Percentiles rank a stretch among this genome's conserved stretches.
These are phyloP conservation scores for Kazachstania sp. DNA, from an alignment of 1,139 yeast genomes.

Conservation along the genomic window DNA sequence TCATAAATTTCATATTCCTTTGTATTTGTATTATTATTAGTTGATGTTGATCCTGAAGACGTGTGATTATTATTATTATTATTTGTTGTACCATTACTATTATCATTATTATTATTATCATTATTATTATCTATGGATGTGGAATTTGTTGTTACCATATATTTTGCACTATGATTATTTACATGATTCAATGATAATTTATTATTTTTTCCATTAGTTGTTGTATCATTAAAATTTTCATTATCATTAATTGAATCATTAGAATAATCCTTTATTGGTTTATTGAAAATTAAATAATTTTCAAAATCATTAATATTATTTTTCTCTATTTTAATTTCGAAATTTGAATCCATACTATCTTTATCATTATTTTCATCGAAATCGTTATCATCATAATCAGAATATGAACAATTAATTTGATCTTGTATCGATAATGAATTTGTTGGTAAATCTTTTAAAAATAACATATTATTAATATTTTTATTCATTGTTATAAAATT, in stretches of 20 bases:
- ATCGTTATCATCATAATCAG: neutral
- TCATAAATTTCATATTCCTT: conserved; percentile 20
- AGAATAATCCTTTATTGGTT: conserved; percentile 3
- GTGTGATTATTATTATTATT: no score
- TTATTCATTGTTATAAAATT: conserved; percentile 12
- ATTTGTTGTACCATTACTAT: no score
- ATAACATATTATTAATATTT: conserved; percentile 2
- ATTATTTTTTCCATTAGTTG: neutral
- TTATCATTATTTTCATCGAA: neutral
- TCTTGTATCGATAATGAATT: neutral
- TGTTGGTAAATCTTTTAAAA: conserved; percentile 1
- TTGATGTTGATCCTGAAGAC: no score
- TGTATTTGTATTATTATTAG: conserved; percentile 1
- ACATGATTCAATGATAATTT: neutral
- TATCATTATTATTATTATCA: neutral
- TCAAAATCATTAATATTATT: neutral
- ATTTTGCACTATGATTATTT: conserved; percentile 2
- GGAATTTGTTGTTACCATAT: neutral
- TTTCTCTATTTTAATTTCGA: neutral
- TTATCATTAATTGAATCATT: conserved; percentile 1
- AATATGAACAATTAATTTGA: neutral
- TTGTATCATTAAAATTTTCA: no score
- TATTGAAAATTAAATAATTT: conserved; percentile 4
- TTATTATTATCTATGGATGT: neutral
- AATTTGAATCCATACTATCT: neutral